A percentile compares a stretch with the other conserved stretches of the same genome.
Conservation (phyloP, 192 early-diverging fungal species). For the Spizellomyces sp. region DNA sequence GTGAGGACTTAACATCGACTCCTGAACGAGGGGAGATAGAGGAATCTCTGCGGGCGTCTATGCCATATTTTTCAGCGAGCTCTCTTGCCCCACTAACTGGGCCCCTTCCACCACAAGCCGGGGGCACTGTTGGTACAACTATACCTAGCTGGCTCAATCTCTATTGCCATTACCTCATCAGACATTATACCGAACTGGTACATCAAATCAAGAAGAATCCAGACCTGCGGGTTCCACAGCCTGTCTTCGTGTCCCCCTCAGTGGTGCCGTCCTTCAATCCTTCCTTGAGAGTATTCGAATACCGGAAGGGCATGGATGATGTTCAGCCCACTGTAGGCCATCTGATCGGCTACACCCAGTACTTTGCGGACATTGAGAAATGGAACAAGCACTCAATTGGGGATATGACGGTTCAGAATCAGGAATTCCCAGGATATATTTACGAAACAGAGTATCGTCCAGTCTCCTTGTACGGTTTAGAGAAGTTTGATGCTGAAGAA, state of each 20-base stretch:
- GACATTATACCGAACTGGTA: conserved; percentile 31
- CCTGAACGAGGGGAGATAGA: not conserved
- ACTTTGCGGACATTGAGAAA: conserved; percentile 24
- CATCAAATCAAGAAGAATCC: conserved; percentile 11
- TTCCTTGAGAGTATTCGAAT: conserved; percentile 25
- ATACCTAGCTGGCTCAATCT: conserved; percentile 33
- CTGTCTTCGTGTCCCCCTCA: conserved; percentile 39
- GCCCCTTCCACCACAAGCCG: not conserved
- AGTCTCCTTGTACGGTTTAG: conserved; percentile 1
- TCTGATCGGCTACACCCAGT: conserved; percentile 25
- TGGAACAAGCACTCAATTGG: conserved; percentile 10
- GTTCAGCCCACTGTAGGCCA: not conserved
- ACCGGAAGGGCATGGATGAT: conserved; percentile 1
- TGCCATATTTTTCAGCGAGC: not conserved
- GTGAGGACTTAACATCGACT: not conserved
- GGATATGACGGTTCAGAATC: not conserved
- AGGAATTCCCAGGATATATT: conserved; percentile 23
- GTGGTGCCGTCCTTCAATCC: conserved; percentile 48
- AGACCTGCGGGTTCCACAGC: not conserved
- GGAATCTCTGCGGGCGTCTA: not conserved
- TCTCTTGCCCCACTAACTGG: not conserved
- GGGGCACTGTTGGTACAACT: not conserved
- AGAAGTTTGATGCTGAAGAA: not conserved
- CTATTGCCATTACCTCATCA: conserved; percentile 36
- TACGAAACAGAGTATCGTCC: conserved; percentile 22